A percentile compares a stretch with the other conserved stretches of the same genome.
These are phyloP conservation scores for Xylariales sp. DNA, from an alignment of 2,329 filamentous ascomycete genomes.

Conservation along the genomic window DNA sequence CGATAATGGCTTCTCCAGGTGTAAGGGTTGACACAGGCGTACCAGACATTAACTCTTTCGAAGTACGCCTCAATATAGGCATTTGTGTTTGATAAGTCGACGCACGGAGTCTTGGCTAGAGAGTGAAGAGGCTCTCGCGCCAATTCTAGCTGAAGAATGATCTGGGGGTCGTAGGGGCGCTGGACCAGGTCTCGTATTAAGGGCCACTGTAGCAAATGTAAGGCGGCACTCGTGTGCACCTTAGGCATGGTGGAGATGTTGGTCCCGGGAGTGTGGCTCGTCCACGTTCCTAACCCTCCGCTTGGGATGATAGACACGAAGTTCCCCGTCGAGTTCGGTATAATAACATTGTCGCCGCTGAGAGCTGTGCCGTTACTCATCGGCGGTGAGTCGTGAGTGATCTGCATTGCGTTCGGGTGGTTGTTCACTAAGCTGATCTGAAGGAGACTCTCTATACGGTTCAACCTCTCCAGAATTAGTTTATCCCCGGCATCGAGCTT, in stretches of 20 bases:
- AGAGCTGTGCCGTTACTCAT: conserved; percentile 72
- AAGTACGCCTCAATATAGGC: conserved; percentile 85
- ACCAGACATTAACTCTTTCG: conserved; percentile 84
- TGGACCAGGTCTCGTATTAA: conserved; percentile 82
- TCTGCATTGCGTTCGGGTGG: conserved; percentile 62
- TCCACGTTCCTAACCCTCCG: conserved; percentile 79
- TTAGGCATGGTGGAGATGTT: conserved; percentile 91
- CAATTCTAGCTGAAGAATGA: conserved; percentile 85
- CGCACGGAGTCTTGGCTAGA: conserved; percentile 71
- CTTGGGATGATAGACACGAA: conserved; percentile 68
- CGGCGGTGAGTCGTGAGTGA: conserved; percentile 72
- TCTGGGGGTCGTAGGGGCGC: conserved; percentile 81
- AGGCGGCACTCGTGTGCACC: conserved; percentile 81
- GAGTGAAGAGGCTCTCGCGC: conserved; percentile 78
- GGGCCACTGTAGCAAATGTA: conserved; percentile 84
- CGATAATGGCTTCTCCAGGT: conserved; percentile 82
- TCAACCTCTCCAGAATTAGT: conserved; percentile 82
- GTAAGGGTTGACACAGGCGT: conserved; percentile 85
- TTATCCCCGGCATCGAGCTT: conserved; percentile 90
- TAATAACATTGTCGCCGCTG: conserved; percentile 67
- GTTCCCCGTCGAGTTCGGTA: conserved; percentile 56
- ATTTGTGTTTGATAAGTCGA: conserved; percentile 79
- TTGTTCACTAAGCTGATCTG: conserved; percentile 72
- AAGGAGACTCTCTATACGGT: conserved; percentile 81
- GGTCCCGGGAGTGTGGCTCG: conserved; percentile 60